A percentile compares a stretch with the other conserved stretches of the same genome.
Evolutionary conservation across 768 basidiomycete species (phyloP).

Genomic region (Boletus insuetus): DNA sequence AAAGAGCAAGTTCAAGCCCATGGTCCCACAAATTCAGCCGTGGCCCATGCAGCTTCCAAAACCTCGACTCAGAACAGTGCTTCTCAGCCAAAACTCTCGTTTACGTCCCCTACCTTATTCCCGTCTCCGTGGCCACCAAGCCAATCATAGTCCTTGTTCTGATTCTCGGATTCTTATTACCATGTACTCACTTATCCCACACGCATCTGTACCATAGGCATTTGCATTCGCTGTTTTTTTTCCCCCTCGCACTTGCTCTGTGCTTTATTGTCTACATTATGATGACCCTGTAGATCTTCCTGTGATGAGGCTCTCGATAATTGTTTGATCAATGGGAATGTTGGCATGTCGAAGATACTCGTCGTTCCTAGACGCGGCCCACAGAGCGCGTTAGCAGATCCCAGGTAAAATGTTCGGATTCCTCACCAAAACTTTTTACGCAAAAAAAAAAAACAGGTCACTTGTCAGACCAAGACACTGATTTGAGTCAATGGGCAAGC

Average conservation of each 20-base stretch:
- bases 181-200: slow-evolving; percentile 2
- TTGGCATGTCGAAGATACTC: slow-evolving; percentile 43
- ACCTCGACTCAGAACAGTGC: slow-evolving; percentile 18
- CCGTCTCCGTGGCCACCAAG: slow-evolving; percentile 21
- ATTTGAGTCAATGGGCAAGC: slow-evolving; percentile 9
- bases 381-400: neutral
- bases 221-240: slow-evolving; percentile 14
- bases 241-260: neutral
- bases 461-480: neutral
- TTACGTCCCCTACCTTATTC: slow-evolving; percentile 24
- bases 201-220: slow-evolving; percentile 33
- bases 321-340: slow-evolving; percentile 40
- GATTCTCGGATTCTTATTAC: neutral
- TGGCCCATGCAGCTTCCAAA: slow-evolving; percentile 3
- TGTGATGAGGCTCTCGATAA: slow-evolving; percentile 40
- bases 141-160: slow-evolving; percentile 7
- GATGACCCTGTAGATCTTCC: neutral
- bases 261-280: slow-evolving; percentile 14
- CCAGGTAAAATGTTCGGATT: neutral
- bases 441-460: neutral
- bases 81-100: slow-evolving; percentile 16
- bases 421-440: slow-evolving; percentile 48
- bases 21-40: slow-evolving; percentile 18
- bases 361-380: slow-evolving; percentile 43
- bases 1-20: slow-evolving; percentile 22